These are phyloP conservation scores for Rhodotorula sp. DNA, from an alignment of 1,284 basidiomycete genomes.

Conservation along the genomic window DNA sequence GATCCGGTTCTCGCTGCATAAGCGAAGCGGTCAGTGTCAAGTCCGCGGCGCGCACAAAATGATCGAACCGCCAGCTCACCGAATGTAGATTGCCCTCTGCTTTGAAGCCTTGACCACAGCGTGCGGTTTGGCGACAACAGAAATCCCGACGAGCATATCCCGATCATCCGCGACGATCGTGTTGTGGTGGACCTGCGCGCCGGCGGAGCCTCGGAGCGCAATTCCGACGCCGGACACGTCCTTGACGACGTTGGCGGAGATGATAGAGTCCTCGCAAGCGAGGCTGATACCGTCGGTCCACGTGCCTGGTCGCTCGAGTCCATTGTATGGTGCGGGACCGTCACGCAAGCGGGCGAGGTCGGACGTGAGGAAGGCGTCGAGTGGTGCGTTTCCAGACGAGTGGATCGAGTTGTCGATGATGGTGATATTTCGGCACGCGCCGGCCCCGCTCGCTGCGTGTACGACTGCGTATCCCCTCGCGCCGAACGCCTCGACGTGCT, in stretches of 20 bases:
- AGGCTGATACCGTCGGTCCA: conserved; percentile 86
- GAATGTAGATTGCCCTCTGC: conserved; percentile 21
- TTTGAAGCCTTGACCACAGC: conserved; percentile 3
- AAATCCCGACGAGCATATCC: conserved; percentile 39
- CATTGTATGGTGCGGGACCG: conserved; percentile 23
- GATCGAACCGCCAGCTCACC: conserved; percentile 6
- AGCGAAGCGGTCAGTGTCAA: background rate
- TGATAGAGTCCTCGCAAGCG: conserved; percentile 59
- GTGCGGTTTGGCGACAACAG: conserved; percentile 31
- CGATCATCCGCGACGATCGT: conserved; percentile 33
- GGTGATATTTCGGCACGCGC: conserved; percentile 26
- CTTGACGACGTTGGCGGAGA: conserved; percentile 69
- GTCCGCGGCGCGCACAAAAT: too few relatives aligned
- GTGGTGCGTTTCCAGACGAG: conserved; percentile 34
- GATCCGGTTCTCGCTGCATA: conserved; percentile 30
- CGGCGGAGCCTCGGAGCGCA: conserved; percentile 26
- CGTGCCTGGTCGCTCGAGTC: conserved; percentile 27
- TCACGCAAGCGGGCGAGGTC: conserved; percentile 33
- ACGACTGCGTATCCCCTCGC: conserved; percentile 35
- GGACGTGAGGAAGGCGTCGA: conserved; percentile 36
- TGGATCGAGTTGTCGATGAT: conserved; percentile 32
- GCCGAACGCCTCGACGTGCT: conserved; percentile 28
- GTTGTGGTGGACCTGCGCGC: conserved; percentile 30
- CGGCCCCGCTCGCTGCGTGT: conserved; percentile 33
- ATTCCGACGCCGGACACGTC: conserved; percentile 61